Evolutionary conservation across 2,329 filamentous ascomycete species (phyloP).

Genomic region (Sporothrix sp.): DNA sequence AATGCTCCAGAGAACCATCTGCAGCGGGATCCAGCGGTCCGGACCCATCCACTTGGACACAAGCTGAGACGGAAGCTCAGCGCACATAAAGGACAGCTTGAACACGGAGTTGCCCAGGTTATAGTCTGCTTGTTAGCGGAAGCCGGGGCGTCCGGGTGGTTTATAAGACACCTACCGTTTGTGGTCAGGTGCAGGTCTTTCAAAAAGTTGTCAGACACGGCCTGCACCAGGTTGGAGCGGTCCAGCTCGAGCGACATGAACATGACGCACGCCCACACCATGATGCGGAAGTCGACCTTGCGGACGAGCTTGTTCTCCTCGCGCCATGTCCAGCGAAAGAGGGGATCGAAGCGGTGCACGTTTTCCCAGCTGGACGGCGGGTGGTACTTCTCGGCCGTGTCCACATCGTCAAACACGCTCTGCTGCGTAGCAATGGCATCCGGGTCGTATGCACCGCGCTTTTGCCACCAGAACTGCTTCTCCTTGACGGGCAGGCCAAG

Average conservation of each 20-base stretch:
- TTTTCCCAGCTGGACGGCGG: constrained; percentile 30
- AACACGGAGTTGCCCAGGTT: constrained; percentile 42
- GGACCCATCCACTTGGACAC: constrained; percentile 48
- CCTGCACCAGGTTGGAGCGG: constrained; percentile 37
- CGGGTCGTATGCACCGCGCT: constrained; percentile 19
- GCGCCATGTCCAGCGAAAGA: constrained; percentile 33
- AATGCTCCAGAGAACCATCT: constrained; percentile 47
- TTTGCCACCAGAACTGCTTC: constrained; percentile 28
- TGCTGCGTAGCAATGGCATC: constrained; percentile 29
- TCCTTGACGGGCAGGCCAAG: constrained; percentile 23
- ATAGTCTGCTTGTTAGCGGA: too few relatives aligned
- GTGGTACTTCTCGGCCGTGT: constrained; percentile 27
- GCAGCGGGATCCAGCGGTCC: constrained; percentile 50
- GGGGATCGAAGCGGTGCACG: constrained; percentile 37
- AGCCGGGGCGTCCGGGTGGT: too few relatives aligned
- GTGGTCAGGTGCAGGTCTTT: constrained; percentile 33
- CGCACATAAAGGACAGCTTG: constrained; percentile 39
- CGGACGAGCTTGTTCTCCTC: constrained; percentile 31
- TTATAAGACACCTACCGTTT: constrained; percentile 29
- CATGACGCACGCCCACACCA: constrained; percentile 39
- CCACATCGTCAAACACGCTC: constrained; percentile 31
- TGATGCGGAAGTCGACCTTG: constrained; percentile 36
- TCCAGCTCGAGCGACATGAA: constrained; percentile 43
- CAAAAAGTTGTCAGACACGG: constrained; percentile 39
- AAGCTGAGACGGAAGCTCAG: constrained; percentile 52